phyloP scores from a whole-genome alignment of 106 monocot species.

The Dendrobium officinale region DNA sequence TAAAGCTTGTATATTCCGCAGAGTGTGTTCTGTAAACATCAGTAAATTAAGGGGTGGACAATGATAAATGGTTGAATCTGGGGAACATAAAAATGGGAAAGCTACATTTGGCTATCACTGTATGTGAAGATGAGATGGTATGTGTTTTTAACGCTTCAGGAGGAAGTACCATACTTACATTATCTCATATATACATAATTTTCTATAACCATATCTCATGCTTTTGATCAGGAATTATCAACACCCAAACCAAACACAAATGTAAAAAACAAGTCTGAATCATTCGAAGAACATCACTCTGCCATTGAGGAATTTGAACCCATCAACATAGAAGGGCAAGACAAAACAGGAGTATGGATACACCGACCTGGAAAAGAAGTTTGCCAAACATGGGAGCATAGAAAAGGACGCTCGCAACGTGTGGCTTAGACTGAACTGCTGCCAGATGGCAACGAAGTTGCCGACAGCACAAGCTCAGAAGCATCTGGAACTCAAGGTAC shows the following conservation, averaged over 20 bases:
- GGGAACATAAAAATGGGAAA: conserved; percentile 65
- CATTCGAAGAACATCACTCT: neutral
- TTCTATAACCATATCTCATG: neutral
- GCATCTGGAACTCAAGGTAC: neutral
- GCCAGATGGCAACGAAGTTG: neutral
- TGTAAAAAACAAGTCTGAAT: conserved; percentile 7
- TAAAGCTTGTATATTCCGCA: conserved; percentile 13
- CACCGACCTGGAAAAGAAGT: conserved; percentile 11
- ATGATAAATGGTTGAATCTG: conserved; percentile 74
- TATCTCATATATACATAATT: neutral
- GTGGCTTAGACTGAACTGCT: conserved; percentile 7
- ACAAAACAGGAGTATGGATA: conserved; percentile 16
- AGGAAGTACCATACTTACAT: neutral
- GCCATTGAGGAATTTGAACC: conserved; percentile 8
- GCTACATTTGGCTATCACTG: conserved; percentile 64
- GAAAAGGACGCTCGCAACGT: conserved; percentile 8
- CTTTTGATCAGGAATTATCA: neutral
- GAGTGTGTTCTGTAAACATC: conserved; percentile 43
- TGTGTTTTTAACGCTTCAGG: neutral
- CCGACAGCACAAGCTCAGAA: conserved; percentile 14
- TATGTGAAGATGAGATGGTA: conserved; percentile 46
- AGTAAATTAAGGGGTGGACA: conserved; percentile 50
- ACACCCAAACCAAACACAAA: conserved; percentile 1
- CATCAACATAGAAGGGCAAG: conserved; percentile 15
- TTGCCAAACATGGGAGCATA: conserved; percentile 13